Evolutionary conservation across 2,329 filamentous ascomycete species (phyloP).

Genomic region (Zarea fungicola): DNA sequence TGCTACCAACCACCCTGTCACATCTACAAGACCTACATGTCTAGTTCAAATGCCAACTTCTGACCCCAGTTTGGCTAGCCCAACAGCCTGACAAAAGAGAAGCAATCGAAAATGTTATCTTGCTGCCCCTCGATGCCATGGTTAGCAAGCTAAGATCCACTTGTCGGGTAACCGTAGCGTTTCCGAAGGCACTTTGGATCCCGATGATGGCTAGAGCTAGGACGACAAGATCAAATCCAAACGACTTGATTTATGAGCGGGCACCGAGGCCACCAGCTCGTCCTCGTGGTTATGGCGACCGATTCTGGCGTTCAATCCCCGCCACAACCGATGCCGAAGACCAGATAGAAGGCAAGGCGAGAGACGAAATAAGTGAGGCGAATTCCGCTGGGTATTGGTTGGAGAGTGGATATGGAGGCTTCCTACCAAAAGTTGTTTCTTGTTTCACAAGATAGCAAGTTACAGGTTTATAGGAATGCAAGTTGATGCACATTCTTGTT

Average conservation of each 20-base stretch:
- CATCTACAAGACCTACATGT: constrained; percentile 1
- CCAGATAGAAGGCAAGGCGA: not conserved
- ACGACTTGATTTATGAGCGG: not conserved
- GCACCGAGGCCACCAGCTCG: not conserved
- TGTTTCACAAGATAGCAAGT: not conserved
- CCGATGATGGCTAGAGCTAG: not conserved
- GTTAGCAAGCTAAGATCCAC: not conserved
- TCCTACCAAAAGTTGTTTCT: not conserved
- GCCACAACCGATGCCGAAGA: not conserved
- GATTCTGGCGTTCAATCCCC: not conserved
- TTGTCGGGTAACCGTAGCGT: not conserved
- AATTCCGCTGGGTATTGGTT: not conserved
- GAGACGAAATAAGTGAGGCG: not conserved
- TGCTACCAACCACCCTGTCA: not conserved
- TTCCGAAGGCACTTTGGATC: not conserved
- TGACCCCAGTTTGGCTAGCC: not conserved
- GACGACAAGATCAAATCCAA: not conserved
- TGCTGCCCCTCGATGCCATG: not conserved
- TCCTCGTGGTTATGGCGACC: not conserved
- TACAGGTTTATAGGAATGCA: not conserved
- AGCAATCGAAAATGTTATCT: not conserved
- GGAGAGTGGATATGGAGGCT: not conserved
- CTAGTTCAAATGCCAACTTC: not conserved
- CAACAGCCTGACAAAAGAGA: not conserved
- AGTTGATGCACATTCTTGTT: not conserved